A percentile compares a stretch with the other conserved stretches of the same genome.
Evolutionary conservation across 73 alveolate genomes (phyloP).

Genomic region (Diophrys sp.): DNA sequence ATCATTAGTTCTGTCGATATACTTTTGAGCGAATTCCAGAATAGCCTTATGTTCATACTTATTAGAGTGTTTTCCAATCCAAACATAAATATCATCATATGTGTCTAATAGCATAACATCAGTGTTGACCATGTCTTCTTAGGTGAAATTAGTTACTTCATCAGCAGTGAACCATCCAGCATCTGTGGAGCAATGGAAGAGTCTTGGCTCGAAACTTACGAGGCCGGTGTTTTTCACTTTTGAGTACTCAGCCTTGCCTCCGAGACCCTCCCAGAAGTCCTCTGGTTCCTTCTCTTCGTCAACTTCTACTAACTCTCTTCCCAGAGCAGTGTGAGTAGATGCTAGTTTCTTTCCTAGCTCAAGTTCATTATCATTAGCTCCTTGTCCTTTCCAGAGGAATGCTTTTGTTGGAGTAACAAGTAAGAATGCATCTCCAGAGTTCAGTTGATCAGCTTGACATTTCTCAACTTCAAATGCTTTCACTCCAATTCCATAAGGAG

Average conservation of each 20-base stretch:
- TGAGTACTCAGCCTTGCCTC: conserved; percentile 26
- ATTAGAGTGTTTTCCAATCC: conserved; percentile 52
- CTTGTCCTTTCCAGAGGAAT: conserved; percentile 46
- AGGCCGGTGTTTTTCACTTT: conserved; percentile 36
- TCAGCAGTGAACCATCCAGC: conserved; percentile 40
- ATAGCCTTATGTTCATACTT: conserved; percentile 27
- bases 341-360: conserved; percentile 17
- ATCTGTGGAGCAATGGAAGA: conserved; percentile 44
- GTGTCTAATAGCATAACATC: conserved; percentile 54
- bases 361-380: conserved; percentile 40
- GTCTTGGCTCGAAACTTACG: conserved; percentile 41
- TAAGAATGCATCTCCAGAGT: conserved; percentile 45
- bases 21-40: conserved; percentile 7
- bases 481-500: conserved; percentile 39
- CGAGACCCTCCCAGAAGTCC: conserved; percentile 45
- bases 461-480: conserved; percentile 38
- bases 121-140: conserved; percentile 36
- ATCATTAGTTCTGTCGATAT: conserved; percentile 21
- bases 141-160: conserved; percentile 42
- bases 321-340: background rate
- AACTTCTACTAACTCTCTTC: conserved; percentile 8
- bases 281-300: conserved; percentile 50
- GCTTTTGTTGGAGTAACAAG: conserved; percentile 21
- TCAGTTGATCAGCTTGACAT: conserved; percentile 15
- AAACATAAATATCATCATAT: conserved; percentile 39